Percentiles rank a stretch among this genome's conserved stretches.
phyloP scores from a whole-genome alignment of 495 filamentous ascomycete genomes.

The Trichocladium antarcticum region DNA sequence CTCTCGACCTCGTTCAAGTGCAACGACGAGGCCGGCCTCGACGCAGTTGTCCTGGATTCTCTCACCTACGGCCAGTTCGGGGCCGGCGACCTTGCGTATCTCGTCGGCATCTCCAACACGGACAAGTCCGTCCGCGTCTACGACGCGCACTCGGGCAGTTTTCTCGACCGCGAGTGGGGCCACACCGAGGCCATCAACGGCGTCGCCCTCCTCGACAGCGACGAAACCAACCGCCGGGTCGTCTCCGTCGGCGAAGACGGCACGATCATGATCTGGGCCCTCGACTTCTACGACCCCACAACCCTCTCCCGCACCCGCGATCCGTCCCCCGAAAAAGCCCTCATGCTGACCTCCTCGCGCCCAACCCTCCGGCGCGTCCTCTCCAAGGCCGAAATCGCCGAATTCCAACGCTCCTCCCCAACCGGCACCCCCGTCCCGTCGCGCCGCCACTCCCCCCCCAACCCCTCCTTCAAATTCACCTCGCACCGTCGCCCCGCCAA shows the following conservation, averaged over 20 bases:
- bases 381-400: constrained; percentile 65
- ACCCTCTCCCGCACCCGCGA: constrained; percentile 29
- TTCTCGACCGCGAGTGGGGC: constrained; percentile 82
- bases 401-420: constrained; percentile 56
- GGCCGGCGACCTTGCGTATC: constrained; percentile 36
- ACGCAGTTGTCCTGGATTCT: constrained; percentile 72
- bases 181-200: constrained; percentile 88
- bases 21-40: constrained; percentile 61
- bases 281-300: constrained; percentile 37
- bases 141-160: constrained; percentile 58
- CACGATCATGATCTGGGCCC: constrained; percentile 74
- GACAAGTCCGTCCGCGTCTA: constrained; percentile 93
- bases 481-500: constrained; percentile 36
- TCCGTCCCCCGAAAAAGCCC: constrained; percentile 43
- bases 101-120: constrained; percentile 77
- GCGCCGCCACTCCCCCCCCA: constrained; percentile 51
- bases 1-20: constrained; percentile 65
- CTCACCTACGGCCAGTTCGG: constrained; percentile 48
- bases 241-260: constrained; percentile 74
- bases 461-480: constrained; percentile 38
- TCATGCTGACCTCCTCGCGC: constrained; percentile 38
- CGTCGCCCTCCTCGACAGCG: constrained; percentile 56
- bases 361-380: constrained; percentile 63
- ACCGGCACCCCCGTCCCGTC: constrained; percentile 26
- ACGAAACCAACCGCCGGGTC: constrained; percentile 42